phyloP scores from a whole-genome alignment of 1,284 basidiomycete species.

The Ceratobasidium sp. region DNA sequence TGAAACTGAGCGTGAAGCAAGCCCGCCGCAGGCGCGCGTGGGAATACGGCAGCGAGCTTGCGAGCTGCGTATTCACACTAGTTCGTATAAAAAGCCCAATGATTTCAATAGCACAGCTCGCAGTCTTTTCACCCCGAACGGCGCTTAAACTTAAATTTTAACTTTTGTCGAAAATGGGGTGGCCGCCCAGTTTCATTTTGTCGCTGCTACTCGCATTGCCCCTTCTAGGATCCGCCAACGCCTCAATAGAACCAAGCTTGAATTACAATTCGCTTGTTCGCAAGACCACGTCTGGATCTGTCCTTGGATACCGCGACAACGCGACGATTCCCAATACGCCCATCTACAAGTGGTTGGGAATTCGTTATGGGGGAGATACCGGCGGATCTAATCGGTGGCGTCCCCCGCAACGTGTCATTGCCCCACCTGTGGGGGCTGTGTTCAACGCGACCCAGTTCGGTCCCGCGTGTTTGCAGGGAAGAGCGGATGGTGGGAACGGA shows the following conservation, averaged over 20 bases:
- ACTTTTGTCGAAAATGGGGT: neutral
- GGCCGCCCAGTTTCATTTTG: neutral
- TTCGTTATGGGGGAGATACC: constrained; percentile 54
- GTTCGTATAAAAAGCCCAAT: neutral
- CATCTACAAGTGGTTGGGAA: constrained; percentile 55
- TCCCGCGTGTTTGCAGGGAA: constrained; percentile 55
- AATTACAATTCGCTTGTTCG: constrained; percentile 41
- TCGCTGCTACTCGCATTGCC: neutral
- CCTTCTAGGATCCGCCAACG: neutral
- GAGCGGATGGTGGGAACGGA: constrained; percentile 43
- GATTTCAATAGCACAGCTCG: neutral
- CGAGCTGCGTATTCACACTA: too few relatives aligned
- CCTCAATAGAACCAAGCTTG: neutral
- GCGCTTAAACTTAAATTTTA: neutral
- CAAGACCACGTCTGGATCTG: constrained; percentile 49
- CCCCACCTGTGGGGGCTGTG: constrained; percentile 42
- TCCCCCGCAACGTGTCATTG: constrained; percentile 50
- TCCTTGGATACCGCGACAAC: constrained; percentile 52
- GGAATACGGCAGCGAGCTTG: too few relatives aligned
- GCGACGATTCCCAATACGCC: constrained; percentile 48
- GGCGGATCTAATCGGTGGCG: constrained; percentile 54
- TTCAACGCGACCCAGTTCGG: constrained; percentile 53
- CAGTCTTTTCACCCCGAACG: neutral
- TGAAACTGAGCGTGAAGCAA: too few relatives aligned
- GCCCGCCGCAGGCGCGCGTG: too few relatives aligned